Conservation (phyloP, 352 stramenopile genomes). For the Globisporangium acanthophoron region DNA sequence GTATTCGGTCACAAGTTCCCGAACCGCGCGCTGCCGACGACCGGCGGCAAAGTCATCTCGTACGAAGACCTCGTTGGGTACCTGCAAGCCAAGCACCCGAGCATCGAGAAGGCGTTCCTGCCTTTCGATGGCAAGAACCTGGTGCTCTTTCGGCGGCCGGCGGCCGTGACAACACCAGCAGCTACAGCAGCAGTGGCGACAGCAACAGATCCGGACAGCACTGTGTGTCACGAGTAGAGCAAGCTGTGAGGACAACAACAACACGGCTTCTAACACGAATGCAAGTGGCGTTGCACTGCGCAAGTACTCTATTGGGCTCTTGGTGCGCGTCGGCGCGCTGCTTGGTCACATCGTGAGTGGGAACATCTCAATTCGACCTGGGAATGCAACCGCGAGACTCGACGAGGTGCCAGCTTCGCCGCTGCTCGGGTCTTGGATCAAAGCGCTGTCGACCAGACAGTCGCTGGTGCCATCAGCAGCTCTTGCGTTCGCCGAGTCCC, state of each 20-base stretch:
- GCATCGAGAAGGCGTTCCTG: constrained; percentile 58
- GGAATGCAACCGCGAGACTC: constrained; percentile 21
- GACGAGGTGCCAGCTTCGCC: background rate
- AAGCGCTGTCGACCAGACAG: constrained; percentile 26
- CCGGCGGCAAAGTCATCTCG: constrained; percentile 51
- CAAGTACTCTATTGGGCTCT: background rate
- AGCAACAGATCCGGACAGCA: background rate
- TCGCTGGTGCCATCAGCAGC: background rate
- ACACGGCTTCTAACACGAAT: too few species aligned
- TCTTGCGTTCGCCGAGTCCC: constrained; percentile 7
- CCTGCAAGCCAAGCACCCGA: constrained; percentile 56
- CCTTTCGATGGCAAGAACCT: constrained; percentile 83
- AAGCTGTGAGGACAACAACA: background rate
- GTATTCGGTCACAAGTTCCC: constrained; percentile 93
- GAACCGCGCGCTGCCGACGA: constrained; percentile 32
- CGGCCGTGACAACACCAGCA: background rate
- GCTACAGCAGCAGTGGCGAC: background rate
- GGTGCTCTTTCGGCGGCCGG: constrained; percentile 53
- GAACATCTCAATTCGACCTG: constrained; percentile 25
- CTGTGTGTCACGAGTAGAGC: background rate
- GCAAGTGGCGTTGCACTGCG: background rate
- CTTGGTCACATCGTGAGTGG: constrained; percentile 7
- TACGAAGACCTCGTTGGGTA: constrained; percentile 81
- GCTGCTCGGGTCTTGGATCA: constrained; percentile 3
- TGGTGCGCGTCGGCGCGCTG: background rate